Conservation (phyloP, 441 rosid genomes). For the Lepidium campestre region DNA sequence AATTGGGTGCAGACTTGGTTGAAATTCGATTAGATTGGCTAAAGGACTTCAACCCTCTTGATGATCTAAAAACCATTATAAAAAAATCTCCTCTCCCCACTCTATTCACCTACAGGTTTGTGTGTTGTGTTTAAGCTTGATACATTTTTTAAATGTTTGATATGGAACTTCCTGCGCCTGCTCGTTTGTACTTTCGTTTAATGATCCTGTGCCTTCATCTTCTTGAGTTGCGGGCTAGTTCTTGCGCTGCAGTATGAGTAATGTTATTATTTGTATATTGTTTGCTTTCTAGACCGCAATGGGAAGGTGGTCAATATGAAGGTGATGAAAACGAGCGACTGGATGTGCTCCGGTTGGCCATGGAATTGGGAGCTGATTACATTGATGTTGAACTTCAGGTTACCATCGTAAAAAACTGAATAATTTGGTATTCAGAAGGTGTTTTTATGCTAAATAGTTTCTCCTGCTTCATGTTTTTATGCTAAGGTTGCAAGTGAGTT, state of each 20-base stretch:
- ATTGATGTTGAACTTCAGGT: constrained; percentile 95
- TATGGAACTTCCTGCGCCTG: neutral
- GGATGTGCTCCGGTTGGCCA: constrained; percentile 69
- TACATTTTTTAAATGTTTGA: neutral
- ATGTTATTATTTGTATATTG: neutral
- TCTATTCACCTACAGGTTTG: constrained; percentile 83
- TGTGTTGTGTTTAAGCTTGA: neutral
- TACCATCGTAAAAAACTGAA: neutral
- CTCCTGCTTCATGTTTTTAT: constrained; percentile 9
- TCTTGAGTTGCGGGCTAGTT: neutral
- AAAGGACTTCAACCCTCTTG: constrained; percentile 39
- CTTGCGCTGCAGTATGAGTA: neutral
- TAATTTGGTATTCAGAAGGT: neutral
- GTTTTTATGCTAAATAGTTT: neutral
- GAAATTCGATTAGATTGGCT: constrained; percentile 82
- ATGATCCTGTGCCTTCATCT: neutral
- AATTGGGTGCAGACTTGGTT: constrained; percentile 73
- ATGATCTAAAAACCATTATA: constrained; percentile 48
- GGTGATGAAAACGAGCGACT: constrained; percentile 71
- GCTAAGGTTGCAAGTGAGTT: constrained; percentile 73
- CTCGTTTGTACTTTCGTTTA: neutral
- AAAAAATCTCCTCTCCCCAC: constrained; percentile 62
- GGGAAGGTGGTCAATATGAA: constrained; percentile 94
- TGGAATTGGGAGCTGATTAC: constrained; percentile 93
- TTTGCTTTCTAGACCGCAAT: constrained; percentile 50